Evolutionary conservation across 139 green algal genomes (phyloP), one percentile per base, ranked within the genome.

Genomic region (Dunaliella primolecta): DNA sequence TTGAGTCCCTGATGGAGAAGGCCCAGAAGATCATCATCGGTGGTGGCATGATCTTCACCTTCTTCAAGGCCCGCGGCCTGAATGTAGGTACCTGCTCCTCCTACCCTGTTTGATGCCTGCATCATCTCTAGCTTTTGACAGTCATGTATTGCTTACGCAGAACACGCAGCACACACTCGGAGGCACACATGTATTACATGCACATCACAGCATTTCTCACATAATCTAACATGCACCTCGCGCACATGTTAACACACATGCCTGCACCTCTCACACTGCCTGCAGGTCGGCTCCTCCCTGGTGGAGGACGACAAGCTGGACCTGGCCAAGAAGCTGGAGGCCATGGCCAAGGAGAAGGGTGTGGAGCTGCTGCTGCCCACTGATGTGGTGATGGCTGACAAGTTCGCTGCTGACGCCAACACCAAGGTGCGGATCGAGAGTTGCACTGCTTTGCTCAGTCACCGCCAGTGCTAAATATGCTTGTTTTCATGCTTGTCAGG

Each of bases 241-340:
- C n/a, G n/a, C n/a, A n/a, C n/a, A n/a, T n/a, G n/a, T n/a, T n/a
- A n/a, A n/a, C n/a, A n/a, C n/a, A n/a, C n/a, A n/a, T n/a, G n/a
- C n/a, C n/a, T n/a, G n/a, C n/a, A n/a, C n/a, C n/a, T n/a, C n/a
- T n/a, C n/a, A n/a, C n/a, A n/a, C n/a, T 64, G 46, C 46, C 7
- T 96, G 31, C 72, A 76, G 25, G 94, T 97, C 27, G 97, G 97
- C 78, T 87, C 87, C 81, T 98, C 95, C 74, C 94, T 99, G 80
- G 97, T 99, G 35, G 97, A 99, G 95, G 97, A 99, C 86, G 97
- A 99, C 95, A 98, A 99, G 95, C 86, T 99, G 83, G 96, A 98
- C 35, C 96, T 99, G 84, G 97, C 97, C 81, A 97, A 94, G 88
- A 92, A 96, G 86, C 94, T 99, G 64, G 92, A 96, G 93, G 82